These are phyloP conservation scores for Fremontodendron californicum DNA, from an alignment of 345 rosid species.

Conservation along the genomic window DNA sequence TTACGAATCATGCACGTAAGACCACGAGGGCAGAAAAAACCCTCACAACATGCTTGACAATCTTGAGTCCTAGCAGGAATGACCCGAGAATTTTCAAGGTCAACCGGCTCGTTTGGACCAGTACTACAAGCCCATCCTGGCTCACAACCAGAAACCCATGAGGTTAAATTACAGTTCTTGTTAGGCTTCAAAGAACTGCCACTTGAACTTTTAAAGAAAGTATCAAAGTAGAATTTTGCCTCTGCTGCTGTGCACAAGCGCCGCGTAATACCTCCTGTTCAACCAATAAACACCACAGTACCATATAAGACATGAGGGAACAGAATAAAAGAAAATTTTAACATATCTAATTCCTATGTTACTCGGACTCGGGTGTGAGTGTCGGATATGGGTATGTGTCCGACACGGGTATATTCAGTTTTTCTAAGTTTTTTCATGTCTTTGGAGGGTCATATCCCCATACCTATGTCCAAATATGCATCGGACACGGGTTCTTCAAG, in stretches of 20 bases:
- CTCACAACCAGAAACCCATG: conserved; percentile 91
- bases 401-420: too few relatives aligned
- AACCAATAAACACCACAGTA: conserved; percentile 16
- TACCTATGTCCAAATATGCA: too few relatives aligned
- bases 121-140: conserved; percentile 94
- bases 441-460: too few relatives aligned
- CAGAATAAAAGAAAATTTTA: background rate
- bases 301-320: background rate
- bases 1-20: conserved; percentile 97
- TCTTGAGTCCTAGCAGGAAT: conserved; percentile 58
- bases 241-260: conserved; percentile 83
- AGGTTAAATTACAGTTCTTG: conserved; percentile 72
- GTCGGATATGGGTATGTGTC: too few relatives aligned
- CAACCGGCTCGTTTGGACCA: conserved; percentile 38
- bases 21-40: conserved; percentile 89
- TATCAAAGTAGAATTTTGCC: conserved; percentile 61
- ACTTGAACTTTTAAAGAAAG: conserved; percentile 38
- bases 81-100: conserved; percentile 43
- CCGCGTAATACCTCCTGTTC: conserved; percentile 43
- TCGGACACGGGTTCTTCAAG: too few relatives aligned
- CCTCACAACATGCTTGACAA: conserved; percentile 85
- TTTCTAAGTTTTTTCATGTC: too few relatives aligned
- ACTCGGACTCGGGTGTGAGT: too few relatives aligned
- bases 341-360: background rate
- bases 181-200: conserved; percentile 51